Conservation (phyloP, 768 basidiomycete species). For the Gloeopeniophorella convolvens region DNA sequence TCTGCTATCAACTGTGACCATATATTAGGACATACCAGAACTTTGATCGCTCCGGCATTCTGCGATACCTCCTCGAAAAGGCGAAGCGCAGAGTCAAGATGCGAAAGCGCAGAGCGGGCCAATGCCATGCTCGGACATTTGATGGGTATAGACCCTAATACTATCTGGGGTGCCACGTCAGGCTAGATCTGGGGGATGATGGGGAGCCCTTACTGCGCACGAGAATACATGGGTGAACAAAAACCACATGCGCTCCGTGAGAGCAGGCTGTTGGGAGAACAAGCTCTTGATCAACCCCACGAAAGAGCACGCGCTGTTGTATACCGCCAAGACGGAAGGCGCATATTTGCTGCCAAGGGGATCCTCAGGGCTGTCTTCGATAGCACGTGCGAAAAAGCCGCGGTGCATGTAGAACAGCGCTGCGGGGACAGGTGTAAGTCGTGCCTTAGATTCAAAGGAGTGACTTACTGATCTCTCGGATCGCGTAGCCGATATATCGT, state of each 20-base stretch:
- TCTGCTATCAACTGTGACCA: neutral
- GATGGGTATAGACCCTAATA: slow-evolving; percentile 60
- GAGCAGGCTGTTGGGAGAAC: slow-evolving; percentile 56
- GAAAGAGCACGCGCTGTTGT: slow-evolving; percentile 62
- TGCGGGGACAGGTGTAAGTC: slow-evolving; percentile 24
- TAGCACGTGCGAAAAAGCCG: slow-evolving; percentile 64
- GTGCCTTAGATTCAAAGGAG: neutral
- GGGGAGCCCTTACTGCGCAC: slow-evolving; percentile 44
- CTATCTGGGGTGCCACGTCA: slow-evolving; percentile 40
- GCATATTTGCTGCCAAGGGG: slow-evolving; percentile 66
- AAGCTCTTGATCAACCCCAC: slow-evolving; percentile 59
- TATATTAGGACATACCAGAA: slow-evolving; percentile 42
- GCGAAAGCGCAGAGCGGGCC: slow-evolving; percentile 58
- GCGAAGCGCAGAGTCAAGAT: slow-evolving; percentile 55
- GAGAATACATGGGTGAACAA: slow-evolving; percentile 68
- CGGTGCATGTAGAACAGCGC: slow-evolving; percentile 70
- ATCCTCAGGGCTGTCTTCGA: slow-evolving; percentile 56
- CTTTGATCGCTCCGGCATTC: slow-evolving; percentile 47
- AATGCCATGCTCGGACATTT: slow-evolving; percentile 56
- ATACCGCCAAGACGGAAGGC: slow-evolving; percentile 61
- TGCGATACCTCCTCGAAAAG: slow-evolving; percentile 52
- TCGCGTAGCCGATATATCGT: slow-evolving; percentile 57
- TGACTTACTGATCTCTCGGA: slow-evolving; percentile 57
- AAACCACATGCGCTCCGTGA: slow-evolving; percentile 70
- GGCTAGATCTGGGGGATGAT: neutral